Evolutionary conservation across 1,284 basidiomycete genomes (phyloP).

Genomic region (Rugosomyces carneus): DNA sequence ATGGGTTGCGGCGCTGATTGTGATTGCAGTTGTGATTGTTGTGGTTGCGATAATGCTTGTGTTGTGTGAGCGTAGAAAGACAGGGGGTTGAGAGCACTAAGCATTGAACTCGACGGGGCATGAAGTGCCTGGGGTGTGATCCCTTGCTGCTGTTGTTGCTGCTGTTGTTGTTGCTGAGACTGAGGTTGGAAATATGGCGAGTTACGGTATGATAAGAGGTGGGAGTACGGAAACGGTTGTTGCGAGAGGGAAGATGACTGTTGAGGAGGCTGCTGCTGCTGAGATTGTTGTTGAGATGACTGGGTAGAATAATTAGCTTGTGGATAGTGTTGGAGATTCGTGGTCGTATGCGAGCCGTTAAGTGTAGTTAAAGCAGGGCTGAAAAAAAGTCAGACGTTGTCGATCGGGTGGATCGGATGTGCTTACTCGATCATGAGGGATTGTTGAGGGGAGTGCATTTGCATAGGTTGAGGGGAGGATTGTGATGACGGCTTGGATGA

Average conservation of each 20-base stretch:
- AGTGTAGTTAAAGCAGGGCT: conserved; percentile 29
- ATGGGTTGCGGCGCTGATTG: conserved; percentile 2
- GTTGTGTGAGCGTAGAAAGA: conserved; percentile 30
- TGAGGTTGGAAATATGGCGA: conserved; percentile 29
- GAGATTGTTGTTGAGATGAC: conserved; percentile 15
- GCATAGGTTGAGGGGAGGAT: conserved; percentile 17
- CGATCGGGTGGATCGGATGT: conserved; percentile 11
- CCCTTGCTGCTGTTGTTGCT: conserved; percentile 35
- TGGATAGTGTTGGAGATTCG: conserved; percentile 23
- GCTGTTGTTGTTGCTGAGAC: conserved; percentile 23
- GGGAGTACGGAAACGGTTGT: conserved; percentile 19
- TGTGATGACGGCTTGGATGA: conserved; percentile 13
- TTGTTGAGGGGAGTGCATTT: conserved; percentile 13
- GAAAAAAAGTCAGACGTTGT: conserved; percentile 13
- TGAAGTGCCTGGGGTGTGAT: conserved; percentile 65
- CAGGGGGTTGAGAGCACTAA: conserved; percentile 34
- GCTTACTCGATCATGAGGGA: conserved; percentile 39
- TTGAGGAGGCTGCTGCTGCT: conserved; percentile 22
- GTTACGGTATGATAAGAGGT: conserved; percentile 25
- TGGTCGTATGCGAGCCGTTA: conserved; percentile 26
- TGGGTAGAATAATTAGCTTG: conserved; percentile 23
- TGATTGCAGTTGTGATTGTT: conserved; percentile 5
- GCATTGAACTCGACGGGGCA: conserved; percentile 36
- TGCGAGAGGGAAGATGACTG: conserved; percentile 19
- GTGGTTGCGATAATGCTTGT: conserved; percentile 17